These are phyloP conservation scores for Backusella sp. DNA, from an alignment of 192 early-diverging fungal species.

Conservation along the genomic window DNA sequence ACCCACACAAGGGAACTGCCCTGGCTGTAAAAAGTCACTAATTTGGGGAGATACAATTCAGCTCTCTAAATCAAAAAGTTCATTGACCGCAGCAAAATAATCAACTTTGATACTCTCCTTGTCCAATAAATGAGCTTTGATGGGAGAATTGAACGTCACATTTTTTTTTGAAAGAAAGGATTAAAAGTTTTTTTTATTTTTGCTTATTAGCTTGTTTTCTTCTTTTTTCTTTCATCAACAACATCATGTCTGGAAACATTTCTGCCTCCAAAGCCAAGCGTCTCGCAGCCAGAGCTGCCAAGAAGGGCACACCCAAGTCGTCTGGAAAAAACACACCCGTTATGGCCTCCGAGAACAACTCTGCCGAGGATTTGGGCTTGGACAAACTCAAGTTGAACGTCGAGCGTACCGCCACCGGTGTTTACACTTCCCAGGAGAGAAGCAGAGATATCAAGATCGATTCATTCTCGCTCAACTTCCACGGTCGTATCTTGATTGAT, in stretches of 20 bases:
- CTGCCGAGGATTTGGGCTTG: slow-evolving; percentile 47
- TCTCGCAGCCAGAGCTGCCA: slow-evolving; percentile 69
- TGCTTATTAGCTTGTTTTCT: neutral
- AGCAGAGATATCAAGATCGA: slow-evolving; percentile 98
- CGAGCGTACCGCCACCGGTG: slow-evolving; percentile 89
- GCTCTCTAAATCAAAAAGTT: neutral
- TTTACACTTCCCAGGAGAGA: slow-evolving; percentile 83
- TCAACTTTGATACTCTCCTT: neutral
- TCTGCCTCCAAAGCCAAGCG: slow-evolving; percentile 83
- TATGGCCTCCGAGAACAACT: slow-evolving; percentile 31
- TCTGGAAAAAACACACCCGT: slow-evolving; percentile 38
- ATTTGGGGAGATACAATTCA: slow-evolving; percentile 24
- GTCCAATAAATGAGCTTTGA: neutral
- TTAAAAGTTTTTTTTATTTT: slow-evolving; percentile 8
- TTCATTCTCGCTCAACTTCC: slow-evolving; percentile 89
- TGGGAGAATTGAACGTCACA: neutral
- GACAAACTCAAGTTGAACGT: slow-evolving; percentile 63
- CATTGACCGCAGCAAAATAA: neutral
- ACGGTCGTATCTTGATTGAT: slow-evolving; percentile 91
- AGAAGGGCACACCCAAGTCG: slow-evolving; percentile 36
- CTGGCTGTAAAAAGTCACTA: neutral
- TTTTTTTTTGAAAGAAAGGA: neutral
- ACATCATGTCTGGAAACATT: slow-evolving; percentile 34
- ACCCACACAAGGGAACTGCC: slow-evolving; percentile 17
- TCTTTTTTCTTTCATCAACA: neutral